A percentile compares a stretch with the other conserved stretches of the same genome.
These are phyloP conservation scores for Stagonosporopsis vannaccii DNA, from an alignment of 2,329 filamentous ascomycete species.

Conservation along the genomic window DNA sequence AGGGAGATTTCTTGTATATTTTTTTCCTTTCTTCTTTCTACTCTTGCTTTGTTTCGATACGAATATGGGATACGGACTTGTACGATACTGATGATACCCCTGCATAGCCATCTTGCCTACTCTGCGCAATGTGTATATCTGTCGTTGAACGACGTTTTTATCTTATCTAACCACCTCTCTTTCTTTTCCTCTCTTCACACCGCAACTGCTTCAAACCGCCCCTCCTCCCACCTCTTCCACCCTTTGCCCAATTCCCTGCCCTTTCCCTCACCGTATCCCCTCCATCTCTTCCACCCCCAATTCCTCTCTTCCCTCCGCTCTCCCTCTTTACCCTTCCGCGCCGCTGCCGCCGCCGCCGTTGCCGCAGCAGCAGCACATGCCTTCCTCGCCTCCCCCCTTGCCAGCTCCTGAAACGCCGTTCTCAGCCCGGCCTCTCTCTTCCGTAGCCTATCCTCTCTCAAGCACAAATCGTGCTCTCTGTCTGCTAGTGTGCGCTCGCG, in stretches of 20 bases:
- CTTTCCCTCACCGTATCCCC: background rate
- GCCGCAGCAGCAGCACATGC: background rate
- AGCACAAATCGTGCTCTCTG: background rate
- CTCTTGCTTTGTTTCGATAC: background rate
- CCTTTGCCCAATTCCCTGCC: background rate
- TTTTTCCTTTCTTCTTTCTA: background rate
- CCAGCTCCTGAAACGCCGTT: background rate
- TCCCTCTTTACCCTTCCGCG: too few relatives aligned
- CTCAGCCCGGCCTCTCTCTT: background rate
- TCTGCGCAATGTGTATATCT: background rate
- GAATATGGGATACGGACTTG: background rate
- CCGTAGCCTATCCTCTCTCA: background rate
- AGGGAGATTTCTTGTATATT: slow-evolving; percentile 2
- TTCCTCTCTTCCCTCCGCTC: background rate
- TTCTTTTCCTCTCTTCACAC: background rate
- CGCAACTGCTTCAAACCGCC: background rate
- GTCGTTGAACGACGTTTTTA: background rate
- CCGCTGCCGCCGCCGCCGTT: background rate
- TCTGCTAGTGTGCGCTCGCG: background rate
- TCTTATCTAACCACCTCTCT: background rate
- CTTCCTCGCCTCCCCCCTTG: background rate
- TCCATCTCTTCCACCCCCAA: background rate
- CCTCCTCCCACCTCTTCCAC: slow-evolving; percentile 11
- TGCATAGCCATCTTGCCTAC: background rate
- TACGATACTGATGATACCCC: background rate